Base-by-base conservation (phyloP, 192 early-diverging fungal species). In the Podila minutissima region DNA sequence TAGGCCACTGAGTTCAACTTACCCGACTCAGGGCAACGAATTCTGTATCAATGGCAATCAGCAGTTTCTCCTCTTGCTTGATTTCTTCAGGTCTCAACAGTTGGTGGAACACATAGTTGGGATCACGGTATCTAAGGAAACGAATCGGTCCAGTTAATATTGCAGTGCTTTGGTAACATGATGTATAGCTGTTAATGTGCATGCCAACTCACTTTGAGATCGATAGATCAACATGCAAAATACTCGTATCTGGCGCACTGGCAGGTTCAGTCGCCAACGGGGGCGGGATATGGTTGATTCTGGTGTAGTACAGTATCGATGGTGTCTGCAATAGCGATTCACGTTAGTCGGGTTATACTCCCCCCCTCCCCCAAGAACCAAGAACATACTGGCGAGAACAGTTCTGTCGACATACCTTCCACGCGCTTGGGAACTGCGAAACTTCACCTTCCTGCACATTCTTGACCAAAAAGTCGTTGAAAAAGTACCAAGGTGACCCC, bases 381-480 rank as follows among this genome's bases (percentile, higher is more conserved):
- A 37, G 41, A 46, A 15, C 41, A 2, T 3, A 29, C 33, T n/a
- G 5, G 13, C 7, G 46, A 58, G 35, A 60, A 37, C 51, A 41
- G 22, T 5, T 19, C 28, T 1, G 26, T 15, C 28, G 41, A 22
- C 22, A 57, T 83, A 85, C 82, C 79, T 88, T 89, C 90, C 89
- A 91, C 19, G 65, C 59, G 11, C 82, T 69, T 65, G 87, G 83
- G 75, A 92, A 94, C 26, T 84, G 83, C 12, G 86, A 71, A 17
- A 90, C 89, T 62, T 96, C 94, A 35, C 81, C 73, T n/a, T 89
- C 88, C 20, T 86, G 75, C 3, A 95, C 89, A 6, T 87, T 87
- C 62, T 94, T 93, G 1, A 98, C 98, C 49, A 95, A 84, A 76
- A 99, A 99, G 84, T 98, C 97, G 77, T 99, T 99, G 78, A 99